Evolutionary conservation across 352 stramenopile genomes (phyloP), one percentile per base, ranked within the genome.

Genomic region (Globisporangium megalacanthum): DNA sequence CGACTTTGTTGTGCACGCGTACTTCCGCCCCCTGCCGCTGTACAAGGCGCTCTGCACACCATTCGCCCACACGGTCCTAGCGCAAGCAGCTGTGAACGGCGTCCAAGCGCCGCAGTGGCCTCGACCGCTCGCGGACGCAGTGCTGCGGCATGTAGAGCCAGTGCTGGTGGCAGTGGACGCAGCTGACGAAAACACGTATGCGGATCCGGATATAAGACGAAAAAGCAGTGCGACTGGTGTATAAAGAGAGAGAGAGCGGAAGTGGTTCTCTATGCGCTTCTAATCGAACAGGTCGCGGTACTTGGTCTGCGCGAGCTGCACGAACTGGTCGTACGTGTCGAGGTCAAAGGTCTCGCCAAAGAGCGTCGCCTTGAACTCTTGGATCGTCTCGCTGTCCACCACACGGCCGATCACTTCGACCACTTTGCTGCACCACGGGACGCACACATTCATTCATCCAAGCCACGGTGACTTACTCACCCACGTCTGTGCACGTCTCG

Each of bases 301-400:
- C 63, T 94, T 93, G 65, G 60, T 65, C 59, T 91, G 79, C 37
- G 80, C 70, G 29, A 93, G 64, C 60, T 88, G 61, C 54, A 94
- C 79, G 51, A 93, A 74, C 65, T 93, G 83, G 58, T 94, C 75
- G 66, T 94, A 94, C 52, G 74, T 88, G 51, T 83, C 78, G 49
- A 94, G 63, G 46, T 93, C 85, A 52, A 91, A 86, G 62, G 83
- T 75, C 54, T 93, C 85, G 15, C 81, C 79, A 49, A 91, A 94
- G 52, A 86, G 79, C 62, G 83, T 93, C 36, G 72, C 82, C 69
- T 94, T 94, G 68, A 92, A 92, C 66, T 94, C 83, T 58, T 93
- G 67, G 50, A 94, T 71, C 46, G 77, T 87, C 57, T 89, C 74
- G 45, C 64, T 68, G 54, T 90, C 77, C 50, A 81, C 54, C 13